phyloP scores from a whole-genome alignment of 2,329 filamentous ascomycete species.

The Paradendryphiella salina region DNA sequence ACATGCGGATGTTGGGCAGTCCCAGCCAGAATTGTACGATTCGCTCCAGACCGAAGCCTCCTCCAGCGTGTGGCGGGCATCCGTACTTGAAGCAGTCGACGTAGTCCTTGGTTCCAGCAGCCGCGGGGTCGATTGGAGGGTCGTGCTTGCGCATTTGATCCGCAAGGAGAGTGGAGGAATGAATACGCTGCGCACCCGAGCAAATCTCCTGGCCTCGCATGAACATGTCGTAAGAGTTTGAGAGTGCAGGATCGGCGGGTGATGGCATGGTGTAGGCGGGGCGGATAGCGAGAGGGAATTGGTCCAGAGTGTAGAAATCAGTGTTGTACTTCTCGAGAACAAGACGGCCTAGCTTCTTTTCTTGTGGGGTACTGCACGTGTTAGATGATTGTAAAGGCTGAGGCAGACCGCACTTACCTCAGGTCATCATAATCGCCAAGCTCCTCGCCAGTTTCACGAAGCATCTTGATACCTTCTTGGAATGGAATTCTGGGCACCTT shows the following conservation, averaged over 20 bases:
- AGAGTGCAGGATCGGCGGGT: slow-evolving; percentile 50
- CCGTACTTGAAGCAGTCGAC: slow-evolving; percentile 66
- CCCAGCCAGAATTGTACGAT: slow-evolving; percentile 70
- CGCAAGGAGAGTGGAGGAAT: slow-evolving; percentile 62
- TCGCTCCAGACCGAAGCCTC: slow-evolving; percentile 66
- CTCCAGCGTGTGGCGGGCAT: slow-evolving; percentile 66
- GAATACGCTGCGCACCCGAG: slow-evolving; percentile 68
- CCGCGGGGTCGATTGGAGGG: slow-evolving; percentile 59
- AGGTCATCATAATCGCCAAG: slow-evolving; percentile 78
- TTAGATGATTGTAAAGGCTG: background rate
- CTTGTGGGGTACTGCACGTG: slow-evolving; percentile 66
- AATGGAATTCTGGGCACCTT: slow-evolving; percentile 78
- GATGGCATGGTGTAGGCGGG: slow-evolving; percentile 90
- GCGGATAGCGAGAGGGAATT: slow-evolving; percentile 86
- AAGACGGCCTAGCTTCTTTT: slow-evolving; percentile 85
- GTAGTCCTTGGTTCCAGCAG: slow-evolving; percentile 65
- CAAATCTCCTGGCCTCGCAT: slow-evolving; percentile 72
- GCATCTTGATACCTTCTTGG: slow-evolving; percentile 74
- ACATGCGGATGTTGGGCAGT: slow-evolving; percentile 64
- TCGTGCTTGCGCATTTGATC: slow-evolving; percentile 63
- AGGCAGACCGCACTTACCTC: slow-evolving; percentile 44
- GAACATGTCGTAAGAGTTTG: slow-evolving; percentile 71
- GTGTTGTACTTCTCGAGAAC: slow-evolving; percentile 87
- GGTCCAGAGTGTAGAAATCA: slow-evolving; percentile 96
- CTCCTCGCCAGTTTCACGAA: slow-evolving; percentile 76